Conservation (phyloP, 2,329 filamentous ascomycete species). For the Westerdykella aurantiaca region DNA sequence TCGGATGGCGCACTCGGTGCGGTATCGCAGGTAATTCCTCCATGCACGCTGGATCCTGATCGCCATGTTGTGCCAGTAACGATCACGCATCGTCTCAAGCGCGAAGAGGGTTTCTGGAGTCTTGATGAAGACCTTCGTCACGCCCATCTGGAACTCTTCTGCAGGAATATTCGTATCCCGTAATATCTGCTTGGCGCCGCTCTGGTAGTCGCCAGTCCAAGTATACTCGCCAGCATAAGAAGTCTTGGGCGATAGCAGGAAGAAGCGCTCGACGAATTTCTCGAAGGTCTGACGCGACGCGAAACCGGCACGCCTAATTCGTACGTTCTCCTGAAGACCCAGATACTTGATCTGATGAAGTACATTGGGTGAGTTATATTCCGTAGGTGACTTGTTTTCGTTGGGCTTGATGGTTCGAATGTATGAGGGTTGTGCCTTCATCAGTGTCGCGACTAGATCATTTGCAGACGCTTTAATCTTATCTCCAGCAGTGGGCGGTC, state of each 20-base stretch:
- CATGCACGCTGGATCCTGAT: constrained; percentile 95
- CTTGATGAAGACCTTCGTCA: constrained; percentile 97
- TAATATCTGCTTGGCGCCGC: constrained; percentile 84
- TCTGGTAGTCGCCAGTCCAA: constrained; percentile 83
- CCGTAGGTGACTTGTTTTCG: constrained; percentile 92
- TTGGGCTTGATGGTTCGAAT: constrained; percentile 99
- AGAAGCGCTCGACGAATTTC: constrained; percentile 97
- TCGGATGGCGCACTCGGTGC: constrained; percentile 83
- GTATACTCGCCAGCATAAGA: constrained; percentile 97
- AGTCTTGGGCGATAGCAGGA: constrained; percentile 86
- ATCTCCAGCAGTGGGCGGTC: constrained; percentile 90
- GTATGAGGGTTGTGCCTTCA: constrained; percentile 96
- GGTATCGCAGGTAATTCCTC: constrained; percentile 91
- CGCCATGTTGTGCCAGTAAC: constrained; percentile 99
- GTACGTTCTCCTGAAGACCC: constrained; percentile 97
- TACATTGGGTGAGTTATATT: constrained; percentile 89
- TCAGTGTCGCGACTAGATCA: constrained; percentile 86
- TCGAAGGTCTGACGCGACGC: constrained; percentile 96
- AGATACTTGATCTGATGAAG: constrained; percentile 98
- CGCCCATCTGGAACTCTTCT: constrained; percentile 96
- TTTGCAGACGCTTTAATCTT: constrained; percentile 95
- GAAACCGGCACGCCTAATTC: constrained; percentile 92
- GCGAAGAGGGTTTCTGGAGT: constrained; percentile 95
- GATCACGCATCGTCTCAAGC: constrained; percentile 92
- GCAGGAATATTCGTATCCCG: constrained; percentile 93